Conservation (phyloP, 352 stramenopile genomes). For the Peronospora belbahrii region DNA sequence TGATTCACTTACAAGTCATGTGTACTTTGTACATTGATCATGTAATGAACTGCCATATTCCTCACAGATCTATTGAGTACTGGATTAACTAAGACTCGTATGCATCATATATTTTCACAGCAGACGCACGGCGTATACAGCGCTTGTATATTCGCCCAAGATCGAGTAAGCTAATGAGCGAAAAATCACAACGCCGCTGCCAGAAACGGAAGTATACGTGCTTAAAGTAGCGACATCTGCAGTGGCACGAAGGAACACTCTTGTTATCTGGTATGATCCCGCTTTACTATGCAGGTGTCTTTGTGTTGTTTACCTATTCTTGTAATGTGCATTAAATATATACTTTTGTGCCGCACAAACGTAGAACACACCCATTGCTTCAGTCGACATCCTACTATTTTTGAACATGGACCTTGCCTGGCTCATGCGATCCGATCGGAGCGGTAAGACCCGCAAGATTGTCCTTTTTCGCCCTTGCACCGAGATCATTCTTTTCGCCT, state of each 20-base stretch:
- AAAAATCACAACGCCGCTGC: conserved; percentile 54
- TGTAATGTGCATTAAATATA: conserved; percentile 20
- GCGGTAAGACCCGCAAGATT: conserved; percentile 61
- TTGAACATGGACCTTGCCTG: conserved; percentile 65
- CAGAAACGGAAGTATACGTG: conserved; percentile 60
- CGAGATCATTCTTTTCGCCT: conserved; percentile 51
- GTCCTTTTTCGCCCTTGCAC: too few species aligned
- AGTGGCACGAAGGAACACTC: conserved; percentile 49
- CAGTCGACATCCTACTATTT: conserved; percentile 68
- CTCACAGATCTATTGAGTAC: too few species aligned
- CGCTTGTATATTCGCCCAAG: conserved; percentile 28
- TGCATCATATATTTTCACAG: conserved; percentile 34
- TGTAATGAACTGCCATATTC: not conserved
- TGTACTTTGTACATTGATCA: not conserved
- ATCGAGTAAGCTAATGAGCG: conserved; percentile 47
- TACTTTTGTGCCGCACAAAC: conserved; percentile 61
- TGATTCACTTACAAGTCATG: too few species aligned
- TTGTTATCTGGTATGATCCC: conserved; percentile 53
- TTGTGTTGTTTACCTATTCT: not conserved
- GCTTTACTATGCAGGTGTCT: not conserved
- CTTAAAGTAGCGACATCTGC: conserved; percentile 47
- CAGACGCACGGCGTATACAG: conserved; percentile 33
- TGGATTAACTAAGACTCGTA: conserved; percentile 3
- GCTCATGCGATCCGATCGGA: conserved; percentile 53
- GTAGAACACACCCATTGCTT: conserved; percentile 63